A percentile compares a stretch with the other conserved stretches of the same genome.
Evolutionary conservation across 768 basidiomycete genomes (phyloP).

Genomic region (Naganishia antarctica): DNA sequence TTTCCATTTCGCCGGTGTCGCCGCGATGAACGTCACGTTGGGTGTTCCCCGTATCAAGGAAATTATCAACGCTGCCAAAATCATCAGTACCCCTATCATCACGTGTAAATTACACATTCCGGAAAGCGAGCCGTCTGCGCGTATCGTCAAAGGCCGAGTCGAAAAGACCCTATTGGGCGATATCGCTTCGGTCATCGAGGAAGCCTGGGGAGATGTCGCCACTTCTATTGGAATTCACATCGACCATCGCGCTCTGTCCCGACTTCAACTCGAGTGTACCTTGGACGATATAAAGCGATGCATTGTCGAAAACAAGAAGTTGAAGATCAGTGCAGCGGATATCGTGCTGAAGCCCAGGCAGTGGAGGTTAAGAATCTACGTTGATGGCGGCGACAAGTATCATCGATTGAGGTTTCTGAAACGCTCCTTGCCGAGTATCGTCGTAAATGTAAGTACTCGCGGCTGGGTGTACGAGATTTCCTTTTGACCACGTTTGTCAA

Average conservation of each 20-base stretch:
- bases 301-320: constrained; percentile 75
- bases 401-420: constrained; percentile 71
- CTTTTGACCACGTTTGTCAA: neutral
- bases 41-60: constrained; percentile 99
- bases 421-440: constrained; percentile 72
- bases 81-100: constrained; percentile 96
- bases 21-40: constrained; percentile 98
- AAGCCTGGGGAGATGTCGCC: constrained; percentile 89
- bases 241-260: constrained; percentile 69
- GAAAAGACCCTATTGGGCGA: constrained; percentile 94
- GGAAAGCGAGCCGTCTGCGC: constrained; percentile 82
- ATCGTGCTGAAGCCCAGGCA: constrained; percentile 46
- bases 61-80: constrained; percentile 98
- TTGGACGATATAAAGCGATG: constrained; percentile 90
- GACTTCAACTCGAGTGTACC: constrained; percentile 74
- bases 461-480: neutral
- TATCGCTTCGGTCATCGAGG: constrained; percentile 85
- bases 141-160: constrained; percentile 92
- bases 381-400: constrained; percentile 50
- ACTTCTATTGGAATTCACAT: constrained; percentile 90
- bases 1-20: constrained; percentile 99
- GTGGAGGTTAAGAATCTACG: constrained; percentile 51
- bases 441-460: constrained; percentile 67
- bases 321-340: constrained; percentile 80
- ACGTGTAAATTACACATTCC: constrained; percentile 82